A percentile compares a stretch with the other conserved stretches of the same genome.
Conservation (phyloP, 2,329 filamentous ascomycete species). For the Cadophora sp. region DNA sequence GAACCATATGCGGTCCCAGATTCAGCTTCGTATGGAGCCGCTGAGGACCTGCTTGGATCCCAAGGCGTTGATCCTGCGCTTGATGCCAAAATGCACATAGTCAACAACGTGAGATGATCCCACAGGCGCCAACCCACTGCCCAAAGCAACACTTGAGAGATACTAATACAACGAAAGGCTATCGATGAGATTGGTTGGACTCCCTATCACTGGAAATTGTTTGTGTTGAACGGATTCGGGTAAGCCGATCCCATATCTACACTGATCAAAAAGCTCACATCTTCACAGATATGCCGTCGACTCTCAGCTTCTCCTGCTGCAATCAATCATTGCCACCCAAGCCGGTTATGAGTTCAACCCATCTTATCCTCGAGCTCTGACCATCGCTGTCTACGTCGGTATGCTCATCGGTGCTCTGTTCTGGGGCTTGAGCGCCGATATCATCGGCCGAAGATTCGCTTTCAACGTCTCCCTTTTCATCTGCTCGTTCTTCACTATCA, state of each 20-base stretch:
- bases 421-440: conserved; percentile 72
- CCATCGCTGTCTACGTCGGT: conserved; percentile 65
- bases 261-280: background rate
- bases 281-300: conserved; percentile 60
- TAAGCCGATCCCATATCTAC: conserved; percentile 39
- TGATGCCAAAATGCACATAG: conserved; percentile 71
- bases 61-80: conserved; percentile 67
- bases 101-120: conserved; percentile 64
- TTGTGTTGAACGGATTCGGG: conserved; percentile 67
- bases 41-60: conserved; percentile 59
- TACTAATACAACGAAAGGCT: conserved; percentile 42
- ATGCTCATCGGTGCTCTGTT: conserved; percentile 66
- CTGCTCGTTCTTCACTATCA: conserved; percentile 65
- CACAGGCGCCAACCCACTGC: conserved; percentile 8
- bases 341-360: conserved; percentile 65
- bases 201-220: conserved; percentile 58
- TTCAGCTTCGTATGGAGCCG: conserved; percentile 24
- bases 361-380: conserved; percentile 63
- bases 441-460: conserved; percentile 71
- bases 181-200: conserved; percentile 62
- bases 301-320: conserved; percentile 62
- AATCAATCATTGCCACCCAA: conserved; percentile 65
- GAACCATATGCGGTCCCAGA: conserved; percentile 23
- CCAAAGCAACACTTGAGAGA: conserved; percentile 7
- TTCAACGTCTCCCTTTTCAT: conserved; percentile 73